Evolutionary conservation across 495 filamentous ascomycete species (phyloP).

Genomic region (Xylaria sp.): DNA sequence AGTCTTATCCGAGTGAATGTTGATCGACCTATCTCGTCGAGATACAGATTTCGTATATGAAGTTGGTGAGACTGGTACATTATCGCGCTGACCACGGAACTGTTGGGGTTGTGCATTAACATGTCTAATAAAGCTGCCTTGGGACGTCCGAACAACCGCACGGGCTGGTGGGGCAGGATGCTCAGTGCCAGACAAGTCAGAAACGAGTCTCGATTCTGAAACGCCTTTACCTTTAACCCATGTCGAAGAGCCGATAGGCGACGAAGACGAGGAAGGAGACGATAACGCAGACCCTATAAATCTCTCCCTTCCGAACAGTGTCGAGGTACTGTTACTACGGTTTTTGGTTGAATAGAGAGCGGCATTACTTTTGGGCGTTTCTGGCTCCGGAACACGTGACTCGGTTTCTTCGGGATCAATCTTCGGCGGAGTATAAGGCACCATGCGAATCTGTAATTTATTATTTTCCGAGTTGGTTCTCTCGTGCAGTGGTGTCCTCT

Average conservation of each 20-base stretch:
- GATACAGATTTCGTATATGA: conserved; percentile 41
- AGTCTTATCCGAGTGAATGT: conserved; percentile 56
- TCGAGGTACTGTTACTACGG: conserved; percentile 31
- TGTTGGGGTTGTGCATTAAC: conserved; percentile 39
- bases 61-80: conserved; percentile 27
- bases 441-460: conserved; percentile 55
- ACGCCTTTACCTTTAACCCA: conserved; percentile 48
- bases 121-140: conserved; percentile 41
- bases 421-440: conserved; percentile 61
- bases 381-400: conserved; percentile 28
- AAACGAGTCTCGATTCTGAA: conserved; percentile 56
- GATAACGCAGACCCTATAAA: conserved; percentile 49
- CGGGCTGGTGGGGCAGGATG: conserved; percentile 45
- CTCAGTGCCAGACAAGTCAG: conserved; percentile 45
- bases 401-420: conserved; percentile 38
- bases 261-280: conserved; percentile 41
- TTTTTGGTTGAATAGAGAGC: conserved; percentile 23
- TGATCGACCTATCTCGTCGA: conserved; percentile 49
- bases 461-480: conserved; percentile 64
- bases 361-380: conserved; percentile 26
- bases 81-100: conserved; percentile 33
- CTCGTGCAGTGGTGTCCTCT: conserved; percentile 58
- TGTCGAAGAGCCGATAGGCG: conserved; percentile 45
- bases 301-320: conserved; percentile 28
- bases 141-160: conserved; percentile 37